Percentiles rank a stretch among this genome's conserved stretches.
Conservation (phyloP, 1,139 yeast genomes). For the Saccharomyces hybrid region DNA sequence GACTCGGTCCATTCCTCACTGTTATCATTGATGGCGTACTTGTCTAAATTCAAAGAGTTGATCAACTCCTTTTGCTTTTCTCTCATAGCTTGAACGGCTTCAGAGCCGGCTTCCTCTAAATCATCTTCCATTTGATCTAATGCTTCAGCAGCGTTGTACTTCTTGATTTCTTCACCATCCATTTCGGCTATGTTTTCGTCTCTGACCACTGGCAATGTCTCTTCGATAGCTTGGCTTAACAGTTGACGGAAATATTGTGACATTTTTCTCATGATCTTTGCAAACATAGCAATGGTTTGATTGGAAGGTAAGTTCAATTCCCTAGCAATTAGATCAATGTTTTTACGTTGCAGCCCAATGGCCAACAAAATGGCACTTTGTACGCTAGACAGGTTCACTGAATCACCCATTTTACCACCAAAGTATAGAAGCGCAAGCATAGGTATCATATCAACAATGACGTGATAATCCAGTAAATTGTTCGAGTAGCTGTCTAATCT, state of each 20-base stretch:
- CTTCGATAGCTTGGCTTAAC: constrained; percentile 61
- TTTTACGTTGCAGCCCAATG: constrained; percentile 90
- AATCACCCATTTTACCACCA: constrained; percentile 48
- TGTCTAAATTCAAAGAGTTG: constrained; percentile 74
- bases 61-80: constrained; percentile 83
- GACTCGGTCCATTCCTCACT: constrained; percentile 60
- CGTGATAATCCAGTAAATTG: constrained; percentile 89
- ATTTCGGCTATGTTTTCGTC: constrained; percentile 54
- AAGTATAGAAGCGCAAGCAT: constrained; percentile 64
- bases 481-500: constrained; percentile 91
- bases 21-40: constrained; percentile 78
- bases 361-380: constrained; percentile 90
- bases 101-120: constrained; percentile 66
- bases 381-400: constrained; percentile 68
- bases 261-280: constrained; percentile 81
- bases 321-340: constrained; percentile 65
- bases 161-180: constrained; percentile 49
- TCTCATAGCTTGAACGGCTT: constrained; percentile 61
- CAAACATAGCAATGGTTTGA: constrained; percentile 96
- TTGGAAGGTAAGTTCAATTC: constrained; percentile 81
- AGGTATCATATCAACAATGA: constrained; percentile 87
- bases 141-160: constrained; percentile 39
- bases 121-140: constrained; percentile 57
- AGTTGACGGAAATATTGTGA: constrained; percentile 64
- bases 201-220: constrained; percentile 56